Percentiles rank a stretch among this genome's conserved stretches.
These are phyloP conservation scores for Leccinum aurantiacum DNA, from an alignment of 768 basidiomycete genomes.

Conservation along the genomic window DNA sequence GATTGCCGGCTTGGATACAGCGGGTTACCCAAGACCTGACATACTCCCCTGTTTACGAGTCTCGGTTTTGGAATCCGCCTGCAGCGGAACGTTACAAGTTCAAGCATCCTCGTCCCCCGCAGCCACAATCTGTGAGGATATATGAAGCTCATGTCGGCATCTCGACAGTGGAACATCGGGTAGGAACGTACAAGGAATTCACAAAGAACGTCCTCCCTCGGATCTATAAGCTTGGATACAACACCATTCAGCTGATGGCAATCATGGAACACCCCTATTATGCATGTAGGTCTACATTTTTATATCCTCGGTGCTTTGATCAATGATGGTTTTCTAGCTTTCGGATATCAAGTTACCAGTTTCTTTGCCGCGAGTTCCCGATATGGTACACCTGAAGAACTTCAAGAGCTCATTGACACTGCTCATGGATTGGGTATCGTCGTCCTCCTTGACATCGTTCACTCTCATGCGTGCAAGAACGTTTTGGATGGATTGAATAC, in stretches of 20 bases:
- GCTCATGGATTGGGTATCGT: constrained; percentile 92
- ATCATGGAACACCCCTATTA: constrained; percentile 99
- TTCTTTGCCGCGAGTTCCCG: constrained; percentile 97
- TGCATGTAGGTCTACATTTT: constrained; percentile 63
- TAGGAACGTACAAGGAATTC: constrained; percentile 97
- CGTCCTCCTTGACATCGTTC: constrained; percentile 94
- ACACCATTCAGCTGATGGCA: constrained; percentile 97
- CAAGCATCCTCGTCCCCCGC: constrained; percentile 72
- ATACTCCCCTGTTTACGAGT: constrained; percentile 91
- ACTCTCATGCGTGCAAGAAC: constrained; percentile 98
- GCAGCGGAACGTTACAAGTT: constrained; percentile 69
- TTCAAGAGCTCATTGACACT: constrained; percentile 92
- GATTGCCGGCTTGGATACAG: constrained; percentile 90
- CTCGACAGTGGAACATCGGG: constrained; percentile 80
- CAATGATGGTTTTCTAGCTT: constrained; percentile 52
- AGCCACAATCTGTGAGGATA: constrained; percentile 69
- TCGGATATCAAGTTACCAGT: constrained; percentile 96
- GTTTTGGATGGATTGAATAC: constrained; percentile 92
- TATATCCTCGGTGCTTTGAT: background rate
- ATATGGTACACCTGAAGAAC: constrained; percentile 93
- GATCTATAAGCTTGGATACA: constrained; percentile 92
- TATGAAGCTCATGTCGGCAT: constrained; percentile 99
- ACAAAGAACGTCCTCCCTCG: constrained; percentile 79
- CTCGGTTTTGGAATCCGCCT: constrained; percentile 98
- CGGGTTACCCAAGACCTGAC: constrained; percentile 93